phyloP scores from a whole-genome alignment of 2,329 filamentous ascomycete genomes.

The Bipolaris cookei region DNA sequence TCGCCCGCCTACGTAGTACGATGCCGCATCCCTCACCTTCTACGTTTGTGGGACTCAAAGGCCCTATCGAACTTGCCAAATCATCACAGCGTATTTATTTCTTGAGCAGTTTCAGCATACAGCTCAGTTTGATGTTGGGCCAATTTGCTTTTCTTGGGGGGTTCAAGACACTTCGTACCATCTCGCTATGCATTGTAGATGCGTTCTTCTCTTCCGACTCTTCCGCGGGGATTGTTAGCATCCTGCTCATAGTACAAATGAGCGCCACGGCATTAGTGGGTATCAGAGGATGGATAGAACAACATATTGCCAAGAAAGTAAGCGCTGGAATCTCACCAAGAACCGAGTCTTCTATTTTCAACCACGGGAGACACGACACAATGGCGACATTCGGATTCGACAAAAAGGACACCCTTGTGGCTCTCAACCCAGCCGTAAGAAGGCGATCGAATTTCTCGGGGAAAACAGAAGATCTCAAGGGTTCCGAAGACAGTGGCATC shows the following conservation, averaged over 20 bases:
- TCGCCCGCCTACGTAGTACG: slow-evolving; percentile 32
- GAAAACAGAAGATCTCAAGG: slow-evolving; percentile 25
- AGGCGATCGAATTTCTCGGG: slow-evolving; percentile 13
- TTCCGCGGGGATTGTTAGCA: slow-evolving; percentile 22
- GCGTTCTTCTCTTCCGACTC: slow-evolving; percentile 29
- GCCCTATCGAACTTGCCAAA: slow-evolving; percentile 29
- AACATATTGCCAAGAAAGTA: slow-evolving; percentile 30
- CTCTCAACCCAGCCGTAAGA: slow-evolving; percentile 6
- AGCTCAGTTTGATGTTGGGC: slow-evolving; percentile 26
- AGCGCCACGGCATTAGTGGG: slow-evolving; percentile 28
- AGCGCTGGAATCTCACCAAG: slow-evolving; percentile 1
- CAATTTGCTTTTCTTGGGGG: slow-evolving; percentile 32
- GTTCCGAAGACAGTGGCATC: slow-evolving; percentile 29
- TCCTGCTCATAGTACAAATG: slow-evolving; percentile 32
- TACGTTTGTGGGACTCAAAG: slow-evolving; percentile 30
- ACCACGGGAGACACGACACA: slow-evolving; percentile 14
- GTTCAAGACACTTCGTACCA: slow-evolving; percentile 29
- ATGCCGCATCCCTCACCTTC: slow-evolving; percentile 27
- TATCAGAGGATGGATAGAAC: slow-evolving; percentile 35
- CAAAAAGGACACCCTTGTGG: slow-evolving; percentile 11
- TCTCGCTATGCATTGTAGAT: slow-evolving; percentile 38
- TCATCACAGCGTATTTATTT: slow-evolving; percentile 33
- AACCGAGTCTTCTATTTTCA: not conserved
- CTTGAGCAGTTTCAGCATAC: slow-evolving; percentile 27
- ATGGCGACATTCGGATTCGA: slow-evolving; percentile 32